Evolutionary conservation across 73 alveolate species (phyloP).

Genomic region (Paramecium primaurelia): DNA sequence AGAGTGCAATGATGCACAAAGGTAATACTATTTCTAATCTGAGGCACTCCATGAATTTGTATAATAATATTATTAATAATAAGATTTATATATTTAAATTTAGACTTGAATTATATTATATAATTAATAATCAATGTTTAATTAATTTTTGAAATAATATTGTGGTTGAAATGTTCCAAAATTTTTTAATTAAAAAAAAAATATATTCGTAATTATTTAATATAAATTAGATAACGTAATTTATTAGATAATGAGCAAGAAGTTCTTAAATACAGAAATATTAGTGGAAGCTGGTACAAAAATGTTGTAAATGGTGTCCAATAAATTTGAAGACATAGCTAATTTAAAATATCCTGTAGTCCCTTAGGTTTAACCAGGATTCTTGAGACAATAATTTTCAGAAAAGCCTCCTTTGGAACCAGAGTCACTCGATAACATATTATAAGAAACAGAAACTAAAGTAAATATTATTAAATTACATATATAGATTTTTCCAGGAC

Average conservation of each 20-base stretch:
- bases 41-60: neutral
- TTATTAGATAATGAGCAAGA: neutral
- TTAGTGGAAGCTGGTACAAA: slow-evolving; percentile 23
- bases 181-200: neutral
- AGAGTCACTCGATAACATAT: slow-evolving; percentile 1
- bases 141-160: neutral
- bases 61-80: neutral
- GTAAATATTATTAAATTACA: neutral
- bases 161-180: neutral
- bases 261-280: neutral
- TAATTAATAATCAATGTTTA: too few species aligned
- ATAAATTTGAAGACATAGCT: slow-evolving; percentile 1
- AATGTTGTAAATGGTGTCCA: neutral
- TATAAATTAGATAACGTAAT: neutral
- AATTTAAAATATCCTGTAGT: slow-evolving; percentile 2
- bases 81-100: neutral
- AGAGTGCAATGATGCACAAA: neutral
- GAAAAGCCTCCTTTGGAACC: slow-evolving; percentile 54
- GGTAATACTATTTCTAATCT: neutral
- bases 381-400: slow-evolving; percentile 38
- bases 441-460: slow-evolving; percentile 40
- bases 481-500: slow-evolving; percentile 32
- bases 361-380: slow-evolving; percentile 42
- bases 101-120: neutral
- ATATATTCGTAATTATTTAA: neutral